Evolutionary conservation across 192 early-diverging fungal species (phyloP), one percentile per base, ranked within the genome.

Genomic region (Rhizoclosmatium globosum): DNA sequence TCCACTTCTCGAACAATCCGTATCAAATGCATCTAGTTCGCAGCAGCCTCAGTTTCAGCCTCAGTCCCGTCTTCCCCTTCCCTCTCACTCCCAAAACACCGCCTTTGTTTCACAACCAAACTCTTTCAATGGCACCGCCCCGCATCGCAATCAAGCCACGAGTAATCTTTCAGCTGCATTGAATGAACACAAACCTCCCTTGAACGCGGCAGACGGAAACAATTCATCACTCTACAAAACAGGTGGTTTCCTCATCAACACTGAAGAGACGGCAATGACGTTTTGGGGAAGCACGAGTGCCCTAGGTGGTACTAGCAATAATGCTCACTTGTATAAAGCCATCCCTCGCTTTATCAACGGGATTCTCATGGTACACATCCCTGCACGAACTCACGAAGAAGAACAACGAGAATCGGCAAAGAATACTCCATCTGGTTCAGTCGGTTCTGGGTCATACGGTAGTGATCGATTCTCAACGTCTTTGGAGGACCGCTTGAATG

Each of bases 281-380:
- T 74, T 74, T 44, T 74, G 72, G 72, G 72, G 72, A 21, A 74
- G 72, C 46, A 74, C 72, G 7, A 43, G 38, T 19, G 72, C 72
- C 4, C 59, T 74, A 7, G 72, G 72, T 44, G 72, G 72, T 43
- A 59, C 42, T 3, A 74, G 11, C 13, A 74, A 62, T 43, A 74
- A 59, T 17, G 72, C 60, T 47, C 72, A 74, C 57, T 47, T 74
- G 42, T 74, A 74, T 58, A 59, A 62, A 19, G n/a, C 72, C 6
- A 74, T 74, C 19, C 72, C 72, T 7, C 56, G 72, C 4, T 74
- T 62, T 38, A 44, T 74, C 7, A 74, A 74, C n/a, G 72, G 72
- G 21, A 48, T 64, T 17, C 39, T 74, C 21, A 44, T 74, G 38
- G 72, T 74, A 13, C 72, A 74, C 44, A 62, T 74, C 39, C 58